Evolutionary conservation across 2,329 filamentous ascomycete genomes (phyloP), one percentile per base, ranked within the genome.

Genomic region (Pseudogymnoascus verrucosus): DNA sequence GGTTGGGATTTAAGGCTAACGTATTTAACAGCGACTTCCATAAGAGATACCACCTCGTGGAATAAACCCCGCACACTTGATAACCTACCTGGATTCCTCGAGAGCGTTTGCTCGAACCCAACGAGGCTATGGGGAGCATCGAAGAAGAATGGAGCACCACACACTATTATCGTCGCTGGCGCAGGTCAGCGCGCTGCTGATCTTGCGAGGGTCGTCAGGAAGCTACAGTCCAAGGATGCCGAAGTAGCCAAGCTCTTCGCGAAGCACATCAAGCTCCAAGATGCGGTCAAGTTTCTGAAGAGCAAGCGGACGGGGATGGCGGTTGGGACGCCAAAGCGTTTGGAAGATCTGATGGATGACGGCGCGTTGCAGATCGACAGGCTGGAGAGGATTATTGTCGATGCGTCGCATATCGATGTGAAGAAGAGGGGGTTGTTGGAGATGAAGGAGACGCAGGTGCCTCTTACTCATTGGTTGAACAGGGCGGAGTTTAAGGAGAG

Each of bases 211-310:
- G 82, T 86, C 2, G 79, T 96, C 67, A 84, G 91, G 59, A 86
- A 87, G 68, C 93, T 95, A 70, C 90, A 93, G 73, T 87, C 82
- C 62, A 91, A 95, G 74, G 86, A 91, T 7, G 86, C 83, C 60
- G 83, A 85, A 54, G 87, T 99, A 1, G 89, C 90, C 1, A 99
- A 99, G 76, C 80, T 99, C 73, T 99, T 99, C 75, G 93, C 95
- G 34, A 99, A 99, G 76, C 95, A 99, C 75, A 96, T 99, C 79
- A 99, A 99, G 77, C 77, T 99, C 10, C 85, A 90, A 62, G 93
- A 98, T 70, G 90, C 93, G 36, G 85, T 93, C 62, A 82, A 88
- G 65, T 90, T 89, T 72, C 84, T 96, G 44, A 82, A 89, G 71
- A 81, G 77, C 62, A 80, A 77, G 68, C 87, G 88, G 66, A 90